Evolutionary conservation across 2,329 filamentous ascomycete genomes (phyloP), one percentile per base, ranked within the genome.

Genomic region (Claviceps spartinae): DNA sequence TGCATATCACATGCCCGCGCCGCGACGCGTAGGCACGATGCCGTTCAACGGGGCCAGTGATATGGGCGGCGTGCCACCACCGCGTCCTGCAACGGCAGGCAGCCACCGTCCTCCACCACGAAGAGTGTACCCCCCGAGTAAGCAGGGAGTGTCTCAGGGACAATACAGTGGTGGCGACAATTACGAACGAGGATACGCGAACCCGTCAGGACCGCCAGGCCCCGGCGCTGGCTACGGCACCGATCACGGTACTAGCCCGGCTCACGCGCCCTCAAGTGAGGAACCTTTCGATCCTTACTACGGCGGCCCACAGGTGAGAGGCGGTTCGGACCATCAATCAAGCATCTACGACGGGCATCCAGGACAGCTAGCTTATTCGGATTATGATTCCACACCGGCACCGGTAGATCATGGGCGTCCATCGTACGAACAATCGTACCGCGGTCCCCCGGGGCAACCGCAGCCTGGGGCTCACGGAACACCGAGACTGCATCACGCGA

Each of bases 231-330:
- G 13, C 13, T 20, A 34, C 3, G 30, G 9, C 30, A 34, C 8
- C 30, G 30, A 34, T 34, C 30, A 34, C 3, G 30, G 34, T 22
- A 22, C 18, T 14, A 8, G 41, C 22, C 41, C n/a, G 16, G 46
- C 16, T 46, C 40, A 48, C 24, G 16, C 62, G 52, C 61, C 60
- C 18, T 76, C 68, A 1, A 69, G 73, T 52, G 73, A 75, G 49
- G 74, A 79, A 46, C 69, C 76, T 13, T 81, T 79, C 56, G 75
- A 78, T 61, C 60, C 72, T 5, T 81, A 81, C 58, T 78, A 78
- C 56, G 72, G 76, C 47, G 59, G 62, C 34, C 60, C 67, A 50
- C 62, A 55, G 8, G 60, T 60, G 47, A 65, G 59, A 52, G 60
- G 60, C 52, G 59, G 60, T 37, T 57, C 58, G 5, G 60, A 58